Base-by-base conservation (phyloP, 2,329 filamentous ascomycete species). In the Tolypocladium tundrense region DNA sequence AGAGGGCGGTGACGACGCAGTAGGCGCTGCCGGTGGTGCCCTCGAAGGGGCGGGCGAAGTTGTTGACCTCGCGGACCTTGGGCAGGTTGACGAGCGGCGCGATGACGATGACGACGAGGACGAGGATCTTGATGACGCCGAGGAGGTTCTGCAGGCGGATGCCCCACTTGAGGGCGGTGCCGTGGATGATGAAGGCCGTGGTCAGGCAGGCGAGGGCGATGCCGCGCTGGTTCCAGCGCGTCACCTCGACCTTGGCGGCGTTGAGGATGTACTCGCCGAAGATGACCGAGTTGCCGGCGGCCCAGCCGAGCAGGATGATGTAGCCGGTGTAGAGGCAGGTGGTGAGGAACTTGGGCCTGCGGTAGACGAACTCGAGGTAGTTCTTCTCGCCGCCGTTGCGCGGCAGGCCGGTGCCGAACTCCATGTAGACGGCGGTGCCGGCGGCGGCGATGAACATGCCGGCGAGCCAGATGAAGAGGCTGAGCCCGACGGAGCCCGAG, bases 221-320 rank as follows among this genome's bases (percentile, higher is more conserved):
- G 50, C 78, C 84, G 43, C 86, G 79, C 72, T 88, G 83, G 68
- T 88, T 87, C 85, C 85, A 88, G 27, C 84, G 76, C 54, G 74
- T 79, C 31, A 86, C 81, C 62, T 88, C 80, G 27, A 83, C 77
- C 14, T 83, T 73, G 13, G 85, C 82, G 10, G 86, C 86, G 65
- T 86, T 78, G 2, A 89, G 77, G 58, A 89, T 83, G 69, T 88
- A 88, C 67, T 88, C 84, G 60, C 85, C 85, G 62, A 89, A 88
- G 43, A 88, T 79, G 61, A 89, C 82, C 1, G 81, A 86, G 69
- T 88, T 88, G 16, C 82, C 82, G 8, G 81, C 82, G 0, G 84
- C 83, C 83, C 84, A 88, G 14, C 81, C 83, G 21, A 88, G 78
- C 1, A 88, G 76, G 33, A 88, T 66, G 14, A 86, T 80, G 60